Evolutionary conservation across 495 filamentous ascomycete species (phyloP), one percentile per base, ranked within the genome.

Genomic region (Podospora conica): DNA sequence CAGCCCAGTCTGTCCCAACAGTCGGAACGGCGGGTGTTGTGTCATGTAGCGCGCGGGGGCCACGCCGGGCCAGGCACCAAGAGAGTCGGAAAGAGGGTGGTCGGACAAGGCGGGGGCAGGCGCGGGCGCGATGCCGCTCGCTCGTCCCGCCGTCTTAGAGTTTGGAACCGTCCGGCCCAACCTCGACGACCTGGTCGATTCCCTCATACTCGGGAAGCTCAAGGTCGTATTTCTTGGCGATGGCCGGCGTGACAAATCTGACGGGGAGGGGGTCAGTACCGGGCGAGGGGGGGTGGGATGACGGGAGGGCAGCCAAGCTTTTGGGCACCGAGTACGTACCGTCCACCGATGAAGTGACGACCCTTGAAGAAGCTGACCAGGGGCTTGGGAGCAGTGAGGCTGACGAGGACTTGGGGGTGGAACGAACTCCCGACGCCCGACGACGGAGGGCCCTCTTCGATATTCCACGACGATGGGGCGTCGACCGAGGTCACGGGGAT

Each of bases 311-410:
- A 22, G 22, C 12, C 53, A 55, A 55, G 9, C 15, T 31, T 33
- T 25, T 2, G 20, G 4, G 48, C n/a, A 20, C 9, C n/a, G 70
- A 63, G 66, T 67, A 74, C 75, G 66, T 76, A 87, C 85, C 88
- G 75, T 21, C 92, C 93, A 0, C 95, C 95, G 55, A 98, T 73
- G 73, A 97, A 96, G 82, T 97, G 96, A 65, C 90, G 81, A 0
- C 95, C 95, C 70, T 78, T 82, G 74, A 95, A 98, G 71, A 84
- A 86, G 77, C 88, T 90, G 24, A 92, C 90, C 60, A 96, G 80
- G n/a, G 93, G 93, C 79, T 98, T 98, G 33, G 95, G 93, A 54
- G 95, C 96, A 59, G 96, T 96, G 75, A 98, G 79, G 71, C 91
- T 96, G 68, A 98, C 86, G 66, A 98, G 75, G 57, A 87, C 86